These are phyloP conservation scores for Tulasnella sp. DNA, from an alignment of 768 basidiomycete genomes.

Conservation along the genomic window DNA sequence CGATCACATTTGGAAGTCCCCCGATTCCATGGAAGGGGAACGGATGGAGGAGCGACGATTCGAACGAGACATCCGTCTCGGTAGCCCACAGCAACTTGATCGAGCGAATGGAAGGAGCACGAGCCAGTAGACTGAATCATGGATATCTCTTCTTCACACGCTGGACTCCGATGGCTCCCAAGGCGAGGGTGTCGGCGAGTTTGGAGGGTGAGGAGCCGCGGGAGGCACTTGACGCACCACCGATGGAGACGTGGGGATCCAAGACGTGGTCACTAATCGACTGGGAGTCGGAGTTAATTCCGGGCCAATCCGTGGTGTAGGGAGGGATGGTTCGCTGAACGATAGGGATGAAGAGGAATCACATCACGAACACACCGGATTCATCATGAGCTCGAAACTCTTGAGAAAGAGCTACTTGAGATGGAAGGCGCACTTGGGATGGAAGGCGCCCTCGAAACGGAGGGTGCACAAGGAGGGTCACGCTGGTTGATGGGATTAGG, in stretches of 20 bases:
- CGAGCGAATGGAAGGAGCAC: slow-evolving; percentile 7
- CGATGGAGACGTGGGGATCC: background rate
- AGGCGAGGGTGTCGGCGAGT: background rate
- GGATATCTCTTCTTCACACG: background rate
- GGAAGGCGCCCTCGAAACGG: no score
- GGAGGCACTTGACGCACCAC: background rate
- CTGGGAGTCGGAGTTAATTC: background rate
- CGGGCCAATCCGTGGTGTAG: background rate
- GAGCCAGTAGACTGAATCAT: background rate
- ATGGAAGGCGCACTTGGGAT: no score
- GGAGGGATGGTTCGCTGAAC: background rate
- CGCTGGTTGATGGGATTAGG: no score
- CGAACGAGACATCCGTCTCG: slow-evolving; percentile 59
- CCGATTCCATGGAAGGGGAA: slow-evolving; percentile 43
- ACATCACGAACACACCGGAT: background rate
- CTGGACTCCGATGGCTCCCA: background rate
- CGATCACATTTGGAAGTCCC: slow-evolving; percentile 32
- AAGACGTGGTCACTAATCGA: background rate
- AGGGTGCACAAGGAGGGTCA: no score
- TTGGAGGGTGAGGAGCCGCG: background rate
- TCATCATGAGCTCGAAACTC: background rate
- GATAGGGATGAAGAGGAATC: background rate
- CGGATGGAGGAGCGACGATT: slow-evolving; percentile 64
- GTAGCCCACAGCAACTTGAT: slow-evolving; percentile 37
- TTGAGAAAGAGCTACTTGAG: slow-evolving; percentile 28